phyloP scores from a whole-genome alignment of 208 protist species.

The Leishmania major region DNA sequence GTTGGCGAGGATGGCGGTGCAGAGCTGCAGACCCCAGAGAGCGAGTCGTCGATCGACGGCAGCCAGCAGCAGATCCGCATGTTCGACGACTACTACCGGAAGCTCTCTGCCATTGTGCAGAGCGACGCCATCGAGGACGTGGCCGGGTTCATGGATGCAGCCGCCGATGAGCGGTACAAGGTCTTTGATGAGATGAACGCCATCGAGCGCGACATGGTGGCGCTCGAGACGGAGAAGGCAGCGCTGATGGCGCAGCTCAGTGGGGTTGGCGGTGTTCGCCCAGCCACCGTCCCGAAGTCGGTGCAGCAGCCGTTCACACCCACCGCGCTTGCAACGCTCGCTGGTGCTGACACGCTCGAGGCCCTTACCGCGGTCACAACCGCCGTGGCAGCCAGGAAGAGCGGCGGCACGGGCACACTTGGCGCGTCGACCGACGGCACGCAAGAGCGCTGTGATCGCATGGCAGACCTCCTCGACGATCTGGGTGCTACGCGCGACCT shows the following conservation, averaged over 20 bases:
- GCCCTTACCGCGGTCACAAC: not conserved
- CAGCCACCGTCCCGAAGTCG: not conserved
- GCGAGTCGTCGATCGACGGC: not conserved
- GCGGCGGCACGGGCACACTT: not conserved
- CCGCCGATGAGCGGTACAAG: conserved; percentile 54
- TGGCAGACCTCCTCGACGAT: conserved; percentile 22
- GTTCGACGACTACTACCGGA: conserved; percentile 54
- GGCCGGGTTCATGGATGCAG: conserved; percentile 51
- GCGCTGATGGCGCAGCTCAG: conserved; percentile 23
- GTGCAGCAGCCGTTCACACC: not conserved
- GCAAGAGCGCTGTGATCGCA: conserved; percentile 6
- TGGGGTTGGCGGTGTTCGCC: not conserved
- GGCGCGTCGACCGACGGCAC: not conserved
- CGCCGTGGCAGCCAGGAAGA: not conserved
- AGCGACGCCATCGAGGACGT: conserved; percentile 53
- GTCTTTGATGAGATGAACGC: conserved; percentile 56
- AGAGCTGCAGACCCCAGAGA: not conserved
- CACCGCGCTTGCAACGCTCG: conserved; percentile 15
- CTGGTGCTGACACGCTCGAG: conserved; percentile 12
- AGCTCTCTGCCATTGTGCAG: conserved; percentile 52
- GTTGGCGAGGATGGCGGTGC: not conserved
- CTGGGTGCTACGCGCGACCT: conserved; percentile 32
- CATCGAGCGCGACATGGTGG: conserved; percentile 44
- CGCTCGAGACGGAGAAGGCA: conserved; percentile 34
- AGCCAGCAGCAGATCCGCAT: conserved; percentile 16